Base-by-base conservation (phyloP, 2,329 filamentous ascomycete species). In the Bipolaris gigantea region DNA sequence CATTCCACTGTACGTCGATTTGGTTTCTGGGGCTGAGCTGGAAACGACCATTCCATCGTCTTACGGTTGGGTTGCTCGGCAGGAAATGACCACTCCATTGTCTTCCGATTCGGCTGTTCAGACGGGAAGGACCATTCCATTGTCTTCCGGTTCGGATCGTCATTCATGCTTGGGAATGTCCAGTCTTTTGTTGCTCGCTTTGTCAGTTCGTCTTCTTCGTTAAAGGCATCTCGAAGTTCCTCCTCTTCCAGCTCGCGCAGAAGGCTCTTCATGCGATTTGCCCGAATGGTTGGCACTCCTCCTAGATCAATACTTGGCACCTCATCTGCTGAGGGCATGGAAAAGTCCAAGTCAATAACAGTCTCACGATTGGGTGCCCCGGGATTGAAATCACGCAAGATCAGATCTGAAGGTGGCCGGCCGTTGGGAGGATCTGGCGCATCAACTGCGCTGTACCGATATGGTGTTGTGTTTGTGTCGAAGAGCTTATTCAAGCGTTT, bases 301-400 rank as follows among this genome's bases (percentile, higher is more conserved):
- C 79, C 76, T 8, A 80, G 61, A 30, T 75, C 79, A 33, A 81
- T 76, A 21, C 74, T 73, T 2, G 72, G 73, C 8, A 71, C 58
- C 18, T 72, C 70, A 6, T 67, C 63, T 13, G 60, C 57, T 1
- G 66, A 69, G 2, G 73, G 70, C 45, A 70, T 77, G 16, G 81
- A 82, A 36, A 79, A 80, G 65, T 86, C 83, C 34, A 87, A 76
- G 62, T 87, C 83, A 51, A 85, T 84, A 54, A 80, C 73, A 13
- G 78, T 80, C 63, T 77, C 83, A 41, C 79, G 75, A 52, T 78
- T 78, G 2, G 75, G 74, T 23, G 74, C 74, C 4, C 73, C 71
- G 30, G 72, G 72, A 41, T 74, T 71, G 57, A 73, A 75, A 51
- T 76, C 77, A 18, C 79, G 76, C 5, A 82, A 76, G 7, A 83